Conservation (phyloP, 306 rosid genomes). For the Corylus americana region DNA sequence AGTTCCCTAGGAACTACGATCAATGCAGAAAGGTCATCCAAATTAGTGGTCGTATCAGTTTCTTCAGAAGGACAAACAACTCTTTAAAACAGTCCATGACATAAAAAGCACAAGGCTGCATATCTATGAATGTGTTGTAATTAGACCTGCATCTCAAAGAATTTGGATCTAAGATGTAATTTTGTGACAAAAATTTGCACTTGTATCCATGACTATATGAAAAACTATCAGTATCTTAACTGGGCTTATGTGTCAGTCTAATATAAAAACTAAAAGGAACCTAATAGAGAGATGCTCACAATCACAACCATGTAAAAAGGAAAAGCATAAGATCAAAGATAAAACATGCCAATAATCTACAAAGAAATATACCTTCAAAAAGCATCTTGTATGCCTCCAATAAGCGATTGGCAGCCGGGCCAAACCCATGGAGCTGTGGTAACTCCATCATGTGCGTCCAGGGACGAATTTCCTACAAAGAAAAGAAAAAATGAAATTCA, state of each 20-base stretch:
- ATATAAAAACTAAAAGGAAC: background rate
- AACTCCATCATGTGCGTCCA: conserved; percentile 99
- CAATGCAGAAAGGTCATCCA: background rate
- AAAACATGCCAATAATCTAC: background rate
- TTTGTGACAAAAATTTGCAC: background rate
- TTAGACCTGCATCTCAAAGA: background rate
- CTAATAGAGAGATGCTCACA: background rate
- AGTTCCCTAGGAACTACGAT: conserved; percentile 77
- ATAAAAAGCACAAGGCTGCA: background rate
- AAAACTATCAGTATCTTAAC: background rate
- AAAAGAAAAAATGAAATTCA: background rate
- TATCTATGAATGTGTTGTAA: background rate
- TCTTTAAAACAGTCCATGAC: background rate
- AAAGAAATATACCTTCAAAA: conserved; percentile 62
- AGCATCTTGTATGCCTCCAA: conserved; percentile 97
- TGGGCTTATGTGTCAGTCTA: background rate
- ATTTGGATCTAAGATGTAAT: background rate
- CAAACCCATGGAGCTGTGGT: conserved; percentile 97
- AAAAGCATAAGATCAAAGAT: background rate
- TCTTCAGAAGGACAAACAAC: background rate
- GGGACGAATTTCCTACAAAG: conserved; percentile 87
- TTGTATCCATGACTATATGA: background rate
- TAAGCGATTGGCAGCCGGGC: conserved; percentile 96
- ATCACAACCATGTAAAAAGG: background rate
- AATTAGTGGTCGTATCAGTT: background rate